phyloP scores from a whole-genome alignment of 345 rosid species.

The Angophora floribunda region DNA sequence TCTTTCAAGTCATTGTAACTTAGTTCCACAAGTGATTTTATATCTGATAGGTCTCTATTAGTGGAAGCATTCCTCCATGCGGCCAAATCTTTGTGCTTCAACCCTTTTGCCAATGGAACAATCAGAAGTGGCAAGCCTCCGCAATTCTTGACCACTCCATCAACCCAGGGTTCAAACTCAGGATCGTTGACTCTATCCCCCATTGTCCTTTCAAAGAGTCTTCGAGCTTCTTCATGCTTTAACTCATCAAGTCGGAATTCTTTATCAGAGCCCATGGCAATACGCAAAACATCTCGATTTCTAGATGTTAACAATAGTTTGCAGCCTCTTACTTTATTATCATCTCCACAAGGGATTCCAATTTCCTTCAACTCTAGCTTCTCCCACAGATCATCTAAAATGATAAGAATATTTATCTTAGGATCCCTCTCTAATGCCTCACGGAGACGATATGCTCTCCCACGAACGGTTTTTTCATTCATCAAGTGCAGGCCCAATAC shows the following conservation, averaged over 20 bases:
- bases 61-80: background rate
- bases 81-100: background rate
- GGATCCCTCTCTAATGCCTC: background rate
- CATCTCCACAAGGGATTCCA: conserved; percentile 3
- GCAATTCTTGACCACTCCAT: background rate
- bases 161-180: background rate
- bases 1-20: background rate
- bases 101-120: background rate
- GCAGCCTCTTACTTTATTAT: conserved; percentile 2
- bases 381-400: conserved; percentile 21
- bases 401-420: conserved; percentile 8
- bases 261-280: background rate
- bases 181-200: background rate
- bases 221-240: background rate
- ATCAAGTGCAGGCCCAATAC: background rate
- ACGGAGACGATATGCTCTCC: conserved; percentile 1
- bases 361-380: conserved; percentile 2
- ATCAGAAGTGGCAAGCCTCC: background rate
- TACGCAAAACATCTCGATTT: background rate
- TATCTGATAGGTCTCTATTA: fast-evolving
- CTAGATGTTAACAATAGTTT: conserved; percentile 19
- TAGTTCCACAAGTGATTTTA: background rate
- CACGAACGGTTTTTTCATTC: background rate
- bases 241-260: background rate
- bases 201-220: background rate